Evolutionary conservation across 495 filamentous ascomycete species (phyloP).

Genomic region (Penicillium coprophilum): DNA sequence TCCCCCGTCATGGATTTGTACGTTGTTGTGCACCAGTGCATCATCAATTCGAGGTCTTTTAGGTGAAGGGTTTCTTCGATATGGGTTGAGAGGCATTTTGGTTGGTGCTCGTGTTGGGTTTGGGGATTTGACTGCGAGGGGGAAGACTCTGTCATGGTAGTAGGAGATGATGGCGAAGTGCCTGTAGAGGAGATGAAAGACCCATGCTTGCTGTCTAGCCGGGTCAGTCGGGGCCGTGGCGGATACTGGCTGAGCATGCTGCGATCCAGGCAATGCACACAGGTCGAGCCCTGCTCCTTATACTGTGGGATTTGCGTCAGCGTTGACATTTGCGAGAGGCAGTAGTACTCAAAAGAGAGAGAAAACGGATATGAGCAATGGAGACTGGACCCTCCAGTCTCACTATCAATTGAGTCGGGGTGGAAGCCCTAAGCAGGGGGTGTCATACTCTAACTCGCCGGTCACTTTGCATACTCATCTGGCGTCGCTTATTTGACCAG

Average conservation of each 20-base stretch:
- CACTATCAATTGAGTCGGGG: background rate
- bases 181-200: slow-evolving; percentile 21
- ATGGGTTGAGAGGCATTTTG: background rate
- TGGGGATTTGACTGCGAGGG: slow-evolving; percentile 3
- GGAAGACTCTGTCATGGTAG: slow-evolving; percentile 6
- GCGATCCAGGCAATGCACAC: slow-evolving; percentile 37
- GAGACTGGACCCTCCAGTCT: background rate
- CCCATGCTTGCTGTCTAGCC: slow-evolving; percentile 25
- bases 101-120: background rate
- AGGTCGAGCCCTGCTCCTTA: slow-evolving; percentile 12
- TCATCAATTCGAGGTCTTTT: slow-evolving; percentile 47
- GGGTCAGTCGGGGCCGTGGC: slow-evolving; percentile 28
- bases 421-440: background rate
- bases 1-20: slow-evolving; percentile 42
- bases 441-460: slow-evolving; percentile 12
- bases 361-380: background rate
- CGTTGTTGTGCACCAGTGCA: slow-evolving; percentile 47
- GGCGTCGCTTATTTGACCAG: slow-evolving; percentile 22
- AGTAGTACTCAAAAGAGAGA: background rate
- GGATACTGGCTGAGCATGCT: slow-evolving; percentile 36
- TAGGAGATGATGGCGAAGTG: slow-evolving; percentile 3
- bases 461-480: slow-evolving; percentile 13
- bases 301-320: background rate
- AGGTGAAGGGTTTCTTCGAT: slow-evolving; percentile 18
- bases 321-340: background rate